Evolutionary conservation across 768 basidiomycete genomes (phyloP).

Genomic region (Calocybe gangraenosa): DNA sequence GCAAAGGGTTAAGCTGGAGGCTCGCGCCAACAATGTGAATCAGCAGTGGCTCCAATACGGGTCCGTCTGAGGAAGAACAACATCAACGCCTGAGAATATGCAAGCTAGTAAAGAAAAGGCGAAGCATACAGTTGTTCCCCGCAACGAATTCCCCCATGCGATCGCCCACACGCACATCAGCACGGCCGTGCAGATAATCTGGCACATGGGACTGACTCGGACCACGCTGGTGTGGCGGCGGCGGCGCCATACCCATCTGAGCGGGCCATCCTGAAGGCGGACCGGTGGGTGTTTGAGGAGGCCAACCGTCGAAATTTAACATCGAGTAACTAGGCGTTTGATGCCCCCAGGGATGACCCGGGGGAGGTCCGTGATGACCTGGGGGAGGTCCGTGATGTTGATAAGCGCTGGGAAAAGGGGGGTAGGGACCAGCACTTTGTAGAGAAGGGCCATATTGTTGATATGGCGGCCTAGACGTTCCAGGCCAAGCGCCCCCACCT

Average conservation of each 20-base stretch:
- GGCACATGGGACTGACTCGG: neutral
- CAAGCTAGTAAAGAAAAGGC: neutral
- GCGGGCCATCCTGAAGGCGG: slow-evolving; percentile 2
- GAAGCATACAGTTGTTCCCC: slow-evolving; percentile 18
- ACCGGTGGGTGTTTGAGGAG: neutral
- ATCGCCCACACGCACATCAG: slow-evolving; percentile 12
- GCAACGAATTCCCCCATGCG: slow-evolving; percentile 16
- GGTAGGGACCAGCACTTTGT: slow-evolving; percentile 2
- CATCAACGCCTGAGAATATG: neutral
- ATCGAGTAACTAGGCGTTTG: slow-evolving; percentile 2
- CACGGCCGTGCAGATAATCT: slow-evolving; percentile 1
- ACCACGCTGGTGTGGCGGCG: neutral
- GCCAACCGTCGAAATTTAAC: slow-evolving; percentile 3
- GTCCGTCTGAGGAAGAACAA: slow-evolving; percentile 45
- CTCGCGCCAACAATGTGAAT: slow-evolving; percentile 43
- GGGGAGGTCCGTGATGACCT: neutral
- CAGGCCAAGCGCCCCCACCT: neutral
- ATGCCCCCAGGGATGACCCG: neutral
- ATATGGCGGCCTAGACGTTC: neutral
- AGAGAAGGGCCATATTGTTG: neutral
- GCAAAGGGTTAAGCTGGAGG: slow-evolving; percentile 57
- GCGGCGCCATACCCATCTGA: slow-evolving; percentile 2
- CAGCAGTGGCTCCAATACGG: slow-evolving; percentile 63
- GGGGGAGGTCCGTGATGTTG: slow-evolving; percentile 4
- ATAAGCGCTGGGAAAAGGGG: neutral